Evolutionary conservation across 148 eudicot genomes (phyloP).

Genomic region (Diospyros kaki): DNA sequence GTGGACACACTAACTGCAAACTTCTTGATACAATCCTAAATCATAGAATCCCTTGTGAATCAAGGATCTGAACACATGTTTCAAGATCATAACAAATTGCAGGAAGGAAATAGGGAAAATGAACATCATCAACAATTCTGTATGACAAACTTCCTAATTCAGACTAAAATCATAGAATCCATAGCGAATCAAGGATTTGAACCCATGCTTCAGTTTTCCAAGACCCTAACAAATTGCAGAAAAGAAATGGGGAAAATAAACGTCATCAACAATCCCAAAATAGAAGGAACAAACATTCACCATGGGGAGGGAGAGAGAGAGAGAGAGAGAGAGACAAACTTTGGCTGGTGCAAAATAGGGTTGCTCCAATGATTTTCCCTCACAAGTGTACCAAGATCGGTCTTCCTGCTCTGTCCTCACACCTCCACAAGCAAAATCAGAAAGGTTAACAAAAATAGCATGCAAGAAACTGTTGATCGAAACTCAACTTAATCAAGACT

Average conservation of each 20-base stretch:
- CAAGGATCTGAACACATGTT: neutral
- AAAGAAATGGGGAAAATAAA: neutral
- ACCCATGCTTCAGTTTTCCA: neutral
- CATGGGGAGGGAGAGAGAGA: neutral
- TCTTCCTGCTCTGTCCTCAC: constrained; percentile 26
- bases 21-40: neutral
- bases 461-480: neutral
- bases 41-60: neutral
- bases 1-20: neutral
- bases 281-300: too few species aligned
- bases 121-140: too few species aligned
- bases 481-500: neutral
- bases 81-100: neutral
- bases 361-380: constrained; percentile 22
- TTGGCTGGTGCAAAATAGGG: constrained; percentile 27
- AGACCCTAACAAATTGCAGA: neutral
- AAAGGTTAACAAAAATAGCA: neutral
- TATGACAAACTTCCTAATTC: too few species aligned
- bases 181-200: too few species aligned
- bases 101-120: neutral
- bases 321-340: constrained; percentile 26
- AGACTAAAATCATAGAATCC: too few species aligned
- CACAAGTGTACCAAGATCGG: constrained; percentile 24
- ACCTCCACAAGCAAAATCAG: constrained; percentile 20
- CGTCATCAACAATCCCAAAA: too few species aligned